Conservation (phyloP, 805 yeast species). For the Yarrowia alimentaria region DNA sequence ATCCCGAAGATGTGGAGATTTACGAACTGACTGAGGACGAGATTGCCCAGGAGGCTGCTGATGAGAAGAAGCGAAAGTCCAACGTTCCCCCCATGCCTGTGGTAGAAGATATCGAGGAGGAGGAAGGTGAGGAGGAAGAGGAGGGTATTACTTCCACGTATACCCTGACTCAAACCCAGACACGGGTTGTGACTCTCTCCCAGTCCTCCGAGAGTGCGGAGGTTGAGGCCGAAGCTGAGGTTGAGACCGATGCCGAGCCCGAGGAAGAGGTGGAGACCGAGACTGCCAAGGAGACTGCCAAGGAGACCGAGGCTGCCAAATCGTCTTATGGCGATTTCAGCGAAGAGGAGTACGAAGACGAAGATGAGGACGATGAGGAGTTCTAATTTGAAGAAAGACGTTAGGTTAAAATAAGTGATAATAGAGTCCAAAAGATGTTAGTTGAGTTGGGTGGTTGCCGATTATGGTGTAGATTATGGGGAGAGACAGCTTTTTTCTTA, state of each 20-base stretch:
- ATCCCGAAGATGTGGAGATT: conserved; percentile 34
- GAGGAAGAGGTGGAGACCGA: conserved; percentile 3
- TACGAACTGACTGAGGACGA: conserved; percentile 35
- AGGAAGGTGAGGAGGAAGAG: conserved; percentile 21
- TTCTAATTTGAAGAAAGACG: background rate
- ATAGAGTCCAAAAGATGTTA: too few species aligned
- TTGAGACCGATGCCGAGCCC: background rate
- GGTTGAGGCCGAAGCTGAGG: conserved; percentile 1
- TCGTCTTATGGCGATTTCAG: conserved; percentile 22
- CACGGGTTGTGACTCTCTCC: conserved; percentile 1
- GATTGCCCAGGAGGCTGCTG: conserved; percentile 21
- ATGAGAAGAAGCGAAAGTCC: conserved; percentile 28
- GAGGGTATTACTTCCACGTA: conserved; percentile 19
- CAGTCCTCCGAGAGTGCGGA: background rate
- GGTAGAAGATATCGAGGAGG: conserved; percentile 21
- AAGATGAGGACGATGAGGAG: conserved; percentile 25
- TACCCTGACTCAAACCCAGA: conserved; percentile 20
- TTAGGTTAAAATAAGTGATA: background rate
- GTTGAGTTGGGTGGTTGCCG: too few species aligned
- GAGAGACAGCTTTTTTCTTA: too few species aligned
- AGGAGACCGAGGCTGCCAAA: conserved; percentile 8
- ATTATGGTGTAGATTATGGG: too few species aligned
- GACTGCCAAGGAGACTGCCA: conserved; percentile 3
- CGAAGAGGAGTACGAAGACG: conserved; percentile 25
- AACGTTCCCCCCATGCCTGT: conserved; percentile 29